Conservation (phyloP, 345 rosid genomes). For the Pelargonium nanum region DNA sequence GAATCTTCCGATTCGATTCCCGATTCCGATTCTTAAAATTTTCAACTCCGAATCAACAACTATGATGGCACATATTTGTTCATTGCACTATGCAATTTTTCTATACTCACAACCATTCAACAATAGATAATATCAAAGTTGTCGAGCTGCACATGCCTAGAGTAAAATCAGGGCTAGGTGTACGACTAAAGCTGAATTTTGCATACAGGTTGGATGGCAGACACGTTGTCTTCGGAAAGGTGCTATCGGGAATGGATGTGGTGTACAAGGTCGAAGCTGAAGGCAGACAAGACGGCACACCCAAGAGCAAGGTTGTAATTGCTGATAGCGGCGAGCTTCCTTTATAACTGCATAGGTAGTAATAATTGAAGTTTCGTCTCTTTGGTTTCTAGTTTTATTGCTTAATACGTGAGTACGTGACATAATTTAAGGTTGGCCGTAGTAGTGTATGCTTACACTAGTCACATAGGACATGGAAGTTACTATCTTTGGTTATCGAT, state of each 20-base stretch:
- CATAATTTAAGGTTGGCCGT: too few relatives aligned
- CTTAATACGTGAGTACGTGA: neutral
- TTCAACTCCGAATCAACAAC: too few relatives aligned
- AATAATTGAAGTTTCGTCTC: neutral
- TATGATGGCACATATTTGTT: too few relatives aligned
- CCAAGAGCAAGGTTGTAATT: slow-evolving; percentile 76
- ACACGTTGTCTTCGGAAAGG: slow-evolving; percentile 95
- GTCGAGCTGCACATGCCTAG: neutral
- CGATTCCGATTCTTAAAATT: too few relatives aligned
- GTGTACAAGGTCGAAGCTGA: slow-evolving; percentile 90
- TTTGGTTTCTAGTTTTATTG: neutral
- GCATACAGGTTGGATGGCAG: slow-evolving; percentile 83
- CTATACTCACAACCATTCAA: too few relatives aligned
- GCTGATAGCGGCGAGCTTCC: slow-evolving; percentile 93
- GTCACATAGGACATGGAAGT: too few relatives aligned
- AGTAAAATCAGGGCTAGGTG: neutral
- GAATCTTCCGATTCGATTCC: too few relatives aligned
- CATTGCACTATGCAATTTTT: too few relatives aligned
- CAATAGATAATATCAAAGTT: too few relatives aligned
- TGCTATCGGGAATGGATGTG: slow-evolving; percentile 93
- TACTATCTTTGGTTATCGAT: too few relatives aligned
- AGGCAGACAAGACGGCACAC: slow-evolving; percentile 72
- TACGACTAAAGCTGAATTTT: neutral
- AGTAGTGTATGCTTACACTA: too few relatives aligned
- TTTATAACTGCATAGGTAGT: slow-evolving; percentile 44